Evolutionary conservation across 805 yeast species (phyloP).

Genomic region (Cyberlindnera americana): DNA sequence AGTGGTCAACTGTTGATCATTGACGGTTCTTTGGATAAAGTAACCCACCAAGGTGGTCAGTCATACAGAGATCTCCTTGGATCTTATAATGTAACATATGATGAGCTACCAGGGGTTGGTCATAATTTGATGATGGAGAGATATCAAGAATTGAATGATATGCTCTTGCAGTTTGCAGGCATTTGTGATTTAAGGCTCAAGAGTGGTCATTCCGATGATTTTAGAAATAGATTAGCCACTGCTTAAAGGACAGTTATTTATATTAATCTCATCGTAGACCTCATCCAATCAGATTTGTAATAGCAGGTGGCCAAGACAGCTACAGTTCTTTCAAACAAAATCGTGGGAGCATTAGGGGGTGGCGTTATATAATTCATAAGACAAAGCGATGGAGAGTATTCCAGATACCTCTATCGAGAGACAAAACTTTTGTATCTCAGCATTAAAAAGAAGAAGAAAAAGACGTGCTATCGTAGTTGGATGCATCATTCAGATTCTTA

Average conservation of each 20-base stretch:
- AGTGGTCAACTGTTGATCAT: constrained; percentile 16
- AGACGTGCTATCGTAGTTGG: too few relatives aligned
- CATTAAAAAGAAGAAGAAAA: background rate
- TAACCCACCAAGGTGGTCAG: constrained; percentile 24
- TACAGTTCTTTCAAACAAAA: too few relatives aligned
- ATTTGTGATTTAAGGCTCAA: constrained; percentile 7
- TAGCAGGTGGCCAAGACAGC: background rate
- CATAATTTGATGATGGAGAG: constrained; percentile 24
- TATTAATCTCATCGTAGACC: background rate
- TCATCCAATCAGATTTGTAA: background rate
- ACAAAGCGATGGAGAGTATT: too few relatives aligned
- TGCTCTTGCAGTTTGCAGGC: constrained; percentile 5
- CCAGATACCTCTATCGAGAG: too few relatives aligned
- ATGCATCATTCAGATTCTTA: constrained; percentile 13
- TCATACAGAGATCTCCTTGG: constrained; percentile 22
- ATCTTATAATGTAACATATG: constrained; percentile 12
- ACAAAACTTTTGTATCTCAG: too few relatives aligned
- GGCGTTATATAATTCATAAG: too few relatives aligned
- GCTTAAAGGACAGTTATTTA: background rate
- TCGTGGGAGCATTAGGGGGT: too few relatives aligned
- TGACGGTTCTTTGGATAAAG: constrained; percentile 23
- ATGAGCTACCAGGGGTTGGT: constrained; percentile 19
- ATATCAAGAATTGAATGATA: constrained; percentile 14
- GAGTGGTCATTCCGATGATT: constrained; percentile 9
- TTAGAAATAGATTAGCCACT: constrained; percentile 6